phyloP scores from a whole-genome alignment of 2,329 filamentous ascomycete species.

The Aschersonia sp. region DNA sequence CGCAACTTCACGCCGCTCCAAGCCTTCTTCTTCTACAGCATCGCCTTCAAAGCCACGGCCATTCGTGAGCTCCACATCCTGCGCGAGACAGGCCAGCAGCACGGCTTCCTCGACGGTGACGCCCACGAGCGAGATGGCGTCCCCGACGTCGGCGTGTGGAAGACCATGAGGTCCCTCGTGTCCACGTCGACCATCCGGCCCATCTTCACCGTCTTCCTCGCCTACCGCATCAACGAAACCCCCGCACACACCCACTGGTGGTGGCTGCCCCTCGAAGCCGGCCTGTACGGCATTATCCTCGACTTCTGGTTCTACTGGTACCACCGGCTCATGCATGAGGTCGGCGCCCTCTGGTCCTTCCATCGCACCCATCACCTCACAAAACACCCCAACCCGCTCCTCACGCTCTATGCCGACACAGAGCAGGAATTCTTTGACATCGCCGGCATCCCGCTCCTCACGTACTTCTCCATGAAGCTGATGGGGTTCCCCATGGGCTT shows the following conservation, averaged over 20 bases:
- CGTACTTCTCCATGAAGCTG: conserved; percentile 19
- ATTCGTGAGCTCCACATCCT: conserved; percentile 13
- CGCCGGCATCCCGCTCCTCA: conserved; percentile 21
- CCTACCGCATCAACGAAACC: conserved; percentile 8
- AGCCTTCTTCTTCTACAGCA: conserved; percentile 12
- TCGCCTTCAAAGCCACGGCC: conserved; percentile 16
- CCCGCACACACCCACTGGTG: conserved; percentile 8
- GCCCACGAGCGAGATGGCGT: conserved; percentile 18
- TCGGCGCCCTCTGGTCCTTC: conserved; percentile 19
- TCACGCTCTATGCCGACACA: conserved; percentile 26
- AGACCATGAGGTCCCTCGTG: conserved; percentile 5
- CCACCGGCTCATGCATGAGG: conserved; percentile 24
- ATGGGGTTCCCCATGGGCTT: conserved; percentile 26
- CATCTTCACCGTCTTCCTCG: conserved; percentile 10
- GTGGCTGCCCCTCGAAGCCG: conserved; percentile 10
- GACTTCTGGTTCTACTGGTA: conserved; percentile 2
- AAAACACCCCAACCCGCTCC: neutral
- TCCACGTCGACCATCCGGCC: conserved; percentile 10
- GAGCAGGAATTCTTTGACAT: conserved; percentile 28
- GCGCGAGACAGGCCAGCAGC: conserved; percentile 14
- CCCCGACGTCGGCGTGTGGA: conserved; percentile 14
- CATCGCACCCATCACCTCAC: conserved; percentile 18
- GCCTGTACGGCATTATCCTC: neutral
- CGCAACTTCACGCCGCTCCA: conserved; percentile 3
- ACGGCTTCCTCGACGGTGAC: conserved; percentile 12